Evolutionary conservation across 2,329 filamentous ascomycete genomes (phyloP).

Genomic region (Pyrenochaeta sp.): DNA sequence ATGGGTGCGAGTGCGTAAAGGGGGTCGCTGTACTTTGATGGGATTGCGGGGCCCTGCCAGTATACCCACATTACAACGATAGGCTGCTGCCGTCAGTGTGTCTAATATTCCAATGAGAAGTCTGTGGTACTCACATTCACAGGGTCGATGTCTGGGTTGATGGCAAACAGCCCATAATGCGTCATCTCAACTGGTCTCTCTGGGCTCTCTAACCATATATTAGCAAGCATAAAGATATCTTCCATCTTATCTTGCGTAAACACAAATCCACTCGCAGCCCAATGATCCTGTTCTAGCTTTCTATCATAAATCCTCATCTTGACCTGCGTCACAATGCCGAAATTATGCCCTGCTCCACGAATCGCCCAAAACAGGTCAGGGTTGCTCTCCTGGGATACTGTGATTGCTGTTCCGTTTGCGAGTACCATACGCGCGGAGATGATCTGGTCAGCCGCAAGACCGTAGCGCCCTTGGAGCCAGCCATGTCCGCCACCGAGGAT

Average conservation of each 20-base stretch:
- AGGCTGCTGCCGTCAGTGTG: conserved; percentile 12
- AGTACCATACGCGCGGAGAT: conserved; percentile 49
- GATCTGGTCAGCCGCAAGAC: conserved; percentile 35
- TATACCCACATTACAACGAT: conserved; percentile 24
- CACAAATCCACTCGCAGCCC: conserved; percentile 19
- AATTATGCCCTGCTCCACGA: conserved; percentile 47
- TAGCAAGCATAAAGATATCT: conserved; percentile 16
- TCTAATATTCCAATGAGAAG: background rate
- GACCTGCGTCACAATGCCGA: conserved; percentile 41
- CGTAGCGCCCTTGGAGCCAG: conserved; percentile 60
- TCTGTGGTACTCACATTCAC: conserved; percentile 17
- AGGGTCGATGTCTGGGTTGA: conserved; percentile 20
- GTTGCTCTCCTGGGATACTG: conserved; percentile 41
- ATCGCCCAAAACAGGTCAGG: conserved; percentile 51
- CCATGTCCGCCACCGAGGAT: conserved; percentile 67
- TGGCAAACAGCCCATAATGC: conserved; percentile 22
- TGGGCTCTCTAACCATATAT: conserved; percentile 20
- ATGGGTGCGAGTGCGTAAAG: conserved; percentile 24
- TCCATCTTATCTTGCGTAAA: conserved; percentile 31
- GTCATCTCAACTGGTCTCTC: conserved; percentile 18
- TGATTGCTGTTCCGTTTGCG: conserved; percentile 42
- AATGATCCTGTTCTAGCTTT: conserved; percentile 13
- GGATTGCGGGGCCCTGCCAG: conserved; percentile 26
- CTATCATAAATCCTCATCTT: conserved; percentile 29
- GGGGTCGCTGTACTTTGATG: conserved; percentile 24